Evolutionary conservation across 2,329 filamentous ascomycete species (phyloP).

Genomic region (Sclerotinia minor): DNA sequence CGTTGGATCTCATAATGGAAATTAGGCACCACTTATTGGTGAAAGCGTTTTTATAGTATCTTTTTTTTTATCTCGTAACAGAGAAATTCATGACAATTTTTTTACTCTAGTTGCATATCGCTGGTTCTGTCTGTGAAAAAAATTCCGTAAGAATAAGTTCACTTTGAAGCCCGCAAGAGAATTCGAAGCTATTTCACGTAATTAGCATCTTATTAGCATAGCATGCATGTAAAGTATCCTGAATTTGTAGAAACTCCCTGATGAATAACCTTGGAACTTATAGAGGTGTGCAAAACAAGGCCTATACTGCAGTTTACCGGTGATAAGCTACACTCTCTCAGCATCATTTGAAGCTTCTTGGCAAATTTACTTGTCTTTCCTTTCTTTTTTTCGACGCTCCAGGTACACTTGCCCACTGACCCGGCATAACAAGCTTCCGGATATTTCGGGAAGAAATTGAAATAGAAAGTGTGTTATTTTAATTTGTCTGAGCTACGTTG

Average conservation of each 20-base stretch:
- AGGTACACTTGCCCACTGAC: neutral
- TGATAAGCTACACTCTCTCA: neutral
- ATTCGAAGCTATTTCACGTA: neutral
- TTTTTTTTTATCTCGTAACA: too few relatives aligned
- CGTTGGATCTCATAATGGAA: too few relatives aligned
- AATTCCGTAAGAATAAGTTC: neutral
- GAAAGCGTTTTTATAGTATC: conserved; percentile 9
- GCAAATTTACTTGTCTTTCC: neutral
- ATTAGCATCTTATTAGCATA: neutral
- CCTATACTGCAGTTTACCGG: too few relatives aligned
- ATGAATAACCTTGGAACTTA: neutral
- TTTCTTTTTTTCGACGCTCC: too few relatives aligned
- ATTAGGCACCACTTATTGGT: neutral
- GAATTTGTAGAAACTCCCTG: neutral
- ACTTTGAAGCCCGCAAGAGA: neutral
- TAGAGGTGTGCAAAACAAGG: neutral
- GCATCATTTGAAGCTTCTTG: neutral
- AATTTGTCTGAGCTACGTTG: neutral
- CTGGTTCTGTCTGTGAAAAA: neutral
- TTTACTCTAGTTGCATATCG: neutral
- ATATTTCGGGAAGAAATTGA: neutral
- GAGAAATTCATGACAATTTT: neutral
- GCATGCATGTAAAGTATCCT: neutral
- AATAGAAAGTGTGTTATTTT: neutral
- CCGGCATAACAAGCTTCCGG: neutral